Percentiles rank a stretch among this genome's conserved stretches.
Conservation (phyloP, 768 basidiomycete species). For the Postia placenta region DNA sequence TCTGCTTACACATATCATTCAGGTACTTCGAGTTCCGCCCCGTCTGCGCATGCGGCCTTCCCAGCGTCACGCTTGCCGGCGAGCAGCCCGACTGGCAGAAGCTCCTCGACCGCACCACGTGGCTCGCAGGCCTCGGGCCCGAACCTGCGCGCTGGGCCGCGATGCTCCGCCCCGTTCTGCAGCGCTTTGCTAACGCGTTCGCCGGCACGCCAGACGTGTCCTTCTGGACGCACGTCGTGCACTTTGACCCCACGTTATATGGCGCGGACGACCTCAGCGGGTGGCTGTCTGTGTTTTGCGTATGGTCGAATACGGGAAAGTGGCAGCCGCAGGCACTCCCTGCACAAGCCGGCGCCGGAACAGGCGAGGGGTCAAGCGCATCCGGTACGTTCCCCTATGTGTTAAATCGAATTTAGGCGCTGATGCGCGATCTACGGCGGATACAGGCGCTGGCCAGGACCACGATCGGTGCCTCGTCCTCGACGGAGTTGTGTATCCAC, state of each 20-base stretch:
- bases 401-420: too few species aligned
- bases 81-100: conserved; percentile 18
- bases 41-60: conserved; percentile 19
- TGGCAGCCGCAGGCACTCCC: too few species aligned
- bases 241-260: not conserved
- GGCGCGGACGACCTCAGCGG: conserved; percentile 7
- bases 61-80: conserved; percentile 21
- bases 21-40: conserved; percentile 18
- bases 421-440: not conserved
- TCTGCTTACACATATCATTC: not conserved
- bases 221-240: conserved; percentile 11
- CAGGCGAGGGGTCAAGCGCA: too few species aligned
- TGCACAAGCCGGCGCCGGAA: too few species aligned
- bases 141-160: conserved; percentile 19
- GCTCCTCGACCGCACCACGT: conserved; percentile 13
- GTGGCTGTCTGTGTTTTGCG: conserved; percentile 15
- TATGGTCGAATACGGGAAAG: conserved; percentile 5
- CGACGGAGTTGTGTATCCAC: conserved; percentile 6
- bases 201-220: conserved; percentile 15
- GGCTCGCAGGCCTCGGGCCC: conserved; percentile 19
- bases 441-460: not conserved
- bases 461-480: not conserved
- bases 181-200: conserved; percentile 22
- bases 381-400: too few species aligned
- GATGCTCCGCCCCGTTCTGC: conserved; percentile 24